Evolutionary conservation across 371 early-diverging fungal genomes (phyloP).

Genomic region (Actinomucor elegans): DNA sequence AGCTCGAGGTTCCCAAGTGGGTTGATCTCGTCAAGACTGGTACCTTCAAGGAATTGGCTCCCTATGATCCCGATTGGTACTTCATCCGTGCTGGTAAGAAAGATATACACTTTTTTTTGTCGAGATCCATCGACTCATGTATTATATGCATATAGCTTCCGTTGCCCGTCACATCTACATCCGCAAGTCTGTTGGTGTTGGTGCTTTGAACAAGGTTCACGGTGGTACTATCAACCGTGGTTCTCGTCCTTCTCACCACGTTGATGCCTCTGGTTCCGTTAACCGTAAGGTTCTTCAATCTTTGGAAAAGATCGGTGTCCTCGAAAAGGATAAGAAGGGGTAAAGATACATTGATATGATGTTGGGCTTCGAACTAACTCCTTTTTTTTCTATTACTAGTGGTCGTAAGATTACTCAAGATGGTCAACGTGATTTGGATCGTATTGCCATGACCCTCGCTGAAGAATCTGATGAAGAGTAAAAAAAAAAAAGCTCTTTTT

Average conservation of each 20-base stretch:
- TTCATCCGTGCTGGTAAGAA: constrained; percentile 91
- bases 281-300: constrained; percentile 95
- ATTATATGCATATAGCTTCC: constrained; percentile 80
- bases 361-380: neutral
- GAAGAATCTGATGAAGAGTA: constrained; percentile 32
- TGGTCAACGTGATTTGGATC: constrained; percentile 85
- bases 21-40: constrained; percentile 98
- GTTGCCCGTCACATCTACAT: constrained; percentile 98
- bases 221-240: constrained; percentile 95
- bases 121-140: no score
- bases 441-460: constrained; percentile 55
- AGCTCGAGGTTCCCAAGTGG: constrained; percentile 98
- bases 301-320: constrained; percentile 95
- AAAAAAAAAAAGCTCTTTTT: constrained; percentile 9
- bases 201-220: constrained; percentile 91
- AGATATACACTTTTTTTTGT: neutral
- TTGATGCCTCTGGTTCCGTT: constrained; percentile 87
- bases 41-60: constrained; percentile 94
- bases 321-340: constrained; percentile 90
- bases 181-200: constrained; percentile 92
- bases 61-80: constrained; percentile 99
- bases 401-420: constrained; percentile 47
- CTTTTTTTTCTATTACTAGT: neutral
- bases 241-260: constrained; percentile 90
- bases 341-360: constrained; percentile 30